A percentile compares a stretch with the other conserved stretches of the same genome.
phyloP scores from a whole-genome alignment of 768 basidiomycete genomes.

The Collybiopsis confluens region DNA sequence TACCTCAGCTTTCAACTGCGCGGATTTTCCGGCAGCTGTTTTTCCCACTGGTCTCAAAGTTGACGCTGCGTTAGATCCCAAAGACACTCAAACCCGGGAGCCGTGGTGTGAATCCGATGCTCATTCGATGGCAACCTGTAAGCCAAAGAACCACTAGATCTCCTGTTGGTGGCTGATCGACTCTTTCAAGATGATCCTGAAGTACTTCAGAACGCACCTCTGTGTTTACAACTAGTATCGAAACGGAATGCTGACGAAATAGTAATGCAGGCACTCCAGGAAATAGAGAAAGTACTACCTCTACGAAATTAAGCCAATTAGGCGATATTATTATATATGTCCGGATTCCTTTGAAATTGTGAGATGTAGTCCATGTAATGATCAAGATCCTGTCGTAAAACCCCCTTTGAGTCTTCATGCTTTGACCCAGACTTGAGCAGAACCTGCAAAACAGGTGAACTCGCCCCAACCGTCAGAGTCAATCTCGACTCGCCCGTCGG shows the following conservation, averaged over 20 bases:
- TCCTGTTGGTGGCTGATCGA: not conserved
- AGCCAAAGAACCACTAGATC: not conserved
- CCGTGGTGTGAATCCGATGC: conserved; percentile 15
- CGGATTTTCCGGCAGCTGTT: conserved; percentile 39
- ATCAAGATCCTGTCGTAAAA: no score
- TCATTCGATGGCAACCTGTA: conserved; percentile 11
- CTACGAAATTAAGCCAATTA: not conserved
- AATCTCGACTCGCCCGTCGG: conserved; percentile 39
- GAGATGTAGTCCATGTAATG: no score
- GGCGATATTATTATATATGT: no score
- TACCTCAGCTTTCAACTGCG: conserved; percentile 38
- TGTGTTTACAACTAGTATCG: conserved; percentile 17
- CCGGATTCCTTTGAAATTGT: no score
- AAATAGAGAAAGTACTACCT: conserved; percentile 11
- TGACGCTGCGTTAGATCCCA: conserved; percentile 21
- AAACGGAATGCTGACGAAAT: conserved; percentile 14
- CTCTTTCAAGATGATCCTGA: conserved; percentile 6
- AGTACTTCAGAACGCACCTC: conserved; percentile 8
- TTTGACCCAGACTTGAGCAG: conserved; percentile 58
- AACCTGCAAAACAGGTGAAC: conserved; percentile 55
- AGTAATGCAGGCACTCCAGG: conserved; percentile 10
- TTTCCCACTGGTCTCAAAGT: conserved; percentile 37
- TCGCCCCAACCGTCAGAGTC: conserved; percentile 58
- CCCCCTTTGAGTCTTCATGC: not conserved
- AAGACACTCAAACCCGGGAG: conserved; percentile 6